Evolutionary conservation across 306 rosid genomes (phyloP), one percentile per base, ranked within the genome.

Genomic region (Styphnolobium japonicum): DNA sequence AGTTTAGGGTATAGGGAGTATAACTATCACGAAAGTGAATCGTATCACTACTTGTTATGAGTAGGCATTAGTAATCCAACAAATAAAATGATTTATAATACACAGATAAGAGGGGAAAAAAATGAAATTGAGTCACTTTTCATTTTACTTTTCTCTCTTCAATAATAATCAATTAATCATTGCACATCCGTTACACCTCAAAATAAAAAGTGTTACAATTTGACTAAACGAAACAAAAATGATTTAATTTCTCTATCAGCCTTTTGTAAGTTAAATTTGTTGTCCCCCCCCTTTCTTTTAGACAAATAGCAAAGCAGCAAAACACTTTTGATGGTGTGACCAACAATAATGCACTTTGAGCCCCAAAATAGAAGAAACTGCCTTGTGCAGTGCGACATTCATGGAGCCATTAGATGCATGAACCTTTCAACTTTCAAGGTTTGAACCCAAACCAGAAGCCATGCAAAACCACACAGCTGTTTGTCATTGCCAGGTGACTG

Each of bases 331-430:
- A 42, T 16, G 21, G 7, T 12, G 2, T 18, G 22, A n/a, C 9
- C 63, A 78, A 43, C 63, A 78, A 43, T 69, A 79, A 80, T 73
- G 75, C 31, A 73, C 16, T 4, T 73, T 14, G 48, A 18, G 46
- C 0, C 69, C 69, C n/a, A 53, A 73, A 73, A 73, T 73, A 33
- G 84, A 64, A 64, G 69, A 73, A 80, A 18, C 75, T 52, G 53
- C 69, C 75, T 39, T 80, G 69, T 73, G 61, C 29, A 64, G 73
- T 31, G 60, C 73, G 80, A 80, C 84, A 27, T 27, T 3, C 31
- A 73, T 39, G 43, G 66, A 53, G 57, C 27, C 45, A 66, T 67
- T 67, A 7, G 14, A 66, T 53, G 10, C 62, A 21, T 29, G 53
- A 42, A 27, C 31, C 46, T 22, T 46, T 16, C 23, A 36, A 48